Percentiles rank a stretch among this genome's conserved stretches.
Evolutionary conservation across 805 yeast genomes (phyloP).

Genomic region (Spathaspora gorwiae): DNA sequence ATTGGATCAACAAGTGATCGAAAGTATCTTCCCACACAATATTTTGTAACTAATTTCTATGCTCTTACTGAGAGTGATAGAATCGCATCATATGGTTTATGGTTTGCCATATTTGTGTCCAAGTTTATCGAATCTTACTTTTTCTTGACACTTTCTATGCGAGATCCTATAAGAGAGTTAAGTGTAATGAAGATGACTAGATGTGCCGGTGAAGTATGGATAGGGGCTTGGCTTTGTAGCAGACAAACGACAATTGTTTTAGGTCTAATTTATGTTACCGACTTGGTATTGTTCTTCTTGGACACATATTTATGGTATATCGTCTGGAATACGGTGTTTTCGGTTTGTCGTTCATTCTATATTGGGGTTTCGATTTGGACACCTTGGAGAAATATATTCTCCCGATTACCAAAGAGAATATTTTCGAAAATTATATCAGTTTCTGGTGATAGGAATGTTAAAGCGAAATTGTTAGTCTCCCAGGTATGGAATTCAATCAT

Average conservation of each 20-base stretch:
- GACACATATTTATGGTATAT: constrained; percentile 88
- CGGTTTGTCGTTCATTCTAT: constrained; percentile 65
- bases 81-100: constrained; percentile 62
- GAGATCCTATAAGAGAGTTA: constrained; percentile 70
- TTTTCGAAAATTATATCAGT: constrained; percentile 62
- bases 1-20: constrained; percentile 28
- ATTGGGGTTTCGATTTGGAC: constrained; percentile 83
- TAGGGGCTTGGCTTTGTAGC: constrained; percentile 50
- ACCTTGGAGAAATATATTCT: constrained; percentile 81
- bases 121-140: constrained; percentile 76
- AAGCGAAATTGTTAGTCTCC: constrained; percentile 55
- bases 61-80: constrained; percentile 48
- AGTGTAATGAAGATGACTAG: constrained; percentile 48
- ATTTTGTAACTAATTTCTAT: constrained; percentile 59
- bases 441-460: constrained; percentile 26
- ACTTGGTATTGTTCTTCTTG: constrained; percentile 64
- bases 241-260: constrained; percentile 56
- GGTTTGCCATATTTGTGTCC: constrained; percentile 63
- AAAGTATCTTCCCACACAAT: constrained; percentile 46
- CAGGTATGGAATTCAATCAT: constrained; percentile 84
- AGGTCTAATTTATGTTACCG: constrained; percentile 51
- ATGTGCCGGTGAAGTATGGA: constrained; percentile 58
- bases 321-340: constrained; percentile 70
- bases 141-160: constrained; percentile 65
- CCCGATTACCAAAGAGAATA: constrained; percentile 72